A percentile compares a stretch with the other conserved stretches of the same genome.
Evolutionary conservation across 2,329 filamentous ascomycete genomes (phyloP).

Genomic region (Colletotrichum sansevieriae): DNA sequence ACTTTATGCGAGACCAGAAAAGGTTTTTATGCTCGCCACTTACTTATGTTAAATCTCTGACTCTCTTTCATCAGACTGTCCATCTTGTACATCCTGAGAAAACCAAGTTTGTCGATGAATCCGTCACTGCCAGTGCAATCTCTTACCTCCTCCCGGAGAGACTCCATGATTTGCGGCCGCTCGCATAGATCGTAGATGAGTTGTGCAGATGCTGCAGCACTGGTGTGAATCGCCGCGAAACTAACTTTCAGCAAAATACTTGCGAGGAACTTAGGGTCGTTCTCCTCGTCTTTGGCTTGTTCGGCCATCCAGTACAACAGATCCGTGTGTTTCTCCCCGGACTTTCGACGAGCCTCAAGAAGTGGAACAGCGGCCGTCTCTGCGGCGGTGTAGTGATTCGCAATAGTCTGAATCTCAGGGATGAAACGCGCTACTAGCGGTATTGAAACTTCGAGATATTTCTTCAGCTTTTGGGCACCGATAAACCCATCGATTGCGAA

Average conservation of each 20-base stretch:
- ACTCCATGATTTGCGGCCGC: constrained; percentile 2
- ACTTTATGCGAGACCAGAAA: no score
- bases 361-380: constrained; percentile 46
- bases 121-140: not conserved
- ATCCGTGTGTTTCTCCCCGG: constrained; percentile 43
- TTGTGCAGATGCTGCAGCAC: constrained; percentile 45
- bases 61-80: constrained; percentile 24
- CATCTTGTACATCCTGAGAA: constrained; percentile 5
- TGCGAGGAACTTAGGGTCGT: constrained; percentile 44
- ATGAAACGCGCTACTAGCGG: constrained; percentile 46
- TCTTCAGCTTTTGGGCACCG: constrained; percentile 44
- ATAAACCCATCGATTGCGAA: constrained; percentile 49
- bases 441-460: constrained; percentile 44
- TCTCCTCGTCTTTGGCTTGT: constrained; percentile 42
- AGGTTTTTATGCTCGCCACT: not conserved
- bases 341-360: constrained; percentile 41
- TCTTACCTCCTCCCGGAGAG: not conserved
- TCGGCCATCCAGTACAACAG: constrained; percentile 43
- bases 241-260: constrained; percentile 47
- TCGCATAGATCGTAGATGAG: constrained; percentile 47
- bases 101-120: constrained; percentile 2
- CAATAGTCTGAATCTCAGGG: constrained; percentile 46
- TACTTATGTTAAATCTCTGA: constrained; percentile 12
- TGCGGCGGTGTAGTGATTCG: constrained; percentile 44
- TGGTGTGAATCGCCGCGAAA: constrained; percentile 49